Percentiles rank a stretch among this genome's conserved stretches.
Conservation (phyloP, 805 yeast genomes). For the Cyberlindnera americana region DNA sequence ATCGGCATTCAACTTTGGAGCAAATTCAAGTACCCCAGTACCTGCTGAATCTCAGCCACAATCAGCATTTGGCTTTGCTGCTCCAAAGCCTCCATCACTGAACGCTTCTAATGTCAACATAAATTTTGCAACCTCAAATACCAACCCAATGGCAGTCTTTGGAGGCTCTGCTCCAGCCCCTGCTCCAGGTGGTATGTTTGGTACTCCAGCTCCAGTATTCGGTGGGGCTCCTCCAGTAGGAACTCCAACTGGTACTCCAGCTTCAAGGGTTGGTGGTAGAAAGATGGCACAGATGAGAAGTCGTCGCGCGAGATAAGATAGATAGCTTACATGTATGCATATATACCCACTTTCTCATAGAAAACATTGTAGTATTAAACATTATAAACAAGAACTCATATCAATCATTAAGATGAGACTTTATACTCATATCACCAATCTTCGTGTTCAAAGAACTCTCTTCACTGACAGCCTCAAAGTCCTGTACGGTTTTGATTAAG, state of each 20-base stretch:
- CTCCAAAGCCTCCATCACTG: constrained; percentile 12
- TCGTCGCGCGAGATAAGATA: constrained; percentile 23
- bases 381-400: not conserved
- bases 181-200: constrained; percentile 13
- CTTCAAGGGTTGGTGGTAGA: constrained; percentile 23
- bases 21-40: constrained; percentile 14
- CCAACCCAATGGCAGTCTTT: constrained; percentile 13
- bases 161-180: constrained; percentile 12
- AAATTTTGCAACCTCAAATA: constrained; percentile 8
- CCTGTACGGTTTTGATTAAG: constrained; percentile 54
- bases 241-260: constrained; percentile 17
- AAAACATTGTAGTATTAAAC: not conserved
- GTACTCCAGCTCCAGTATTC: constrained; percentile 13
- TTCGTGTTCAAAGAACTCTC: constrained; percentile 10
- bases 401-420: not conserved
- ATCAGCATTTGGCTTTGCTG: constrained; percentile 14
- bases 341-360: not conserved
- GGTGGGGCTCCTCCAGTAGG: constrained; percentile 13
- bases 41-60: constrained; percentile 2
- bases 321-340: not conserved
- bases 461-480: constrained; percentile 25
- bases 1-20: constrained; percentile 14
- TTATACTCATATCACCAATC: constrained; percentile 6
- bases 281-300: constrained; percentile 27
- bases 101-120: constrained; percentile 14